Evolutionary conservation across 2,329 filamentous ascomycete species (phyloP), one percentile per base, ranked within the genome.

Genomic region (Rhinocladiella mackenziei): DNA sequence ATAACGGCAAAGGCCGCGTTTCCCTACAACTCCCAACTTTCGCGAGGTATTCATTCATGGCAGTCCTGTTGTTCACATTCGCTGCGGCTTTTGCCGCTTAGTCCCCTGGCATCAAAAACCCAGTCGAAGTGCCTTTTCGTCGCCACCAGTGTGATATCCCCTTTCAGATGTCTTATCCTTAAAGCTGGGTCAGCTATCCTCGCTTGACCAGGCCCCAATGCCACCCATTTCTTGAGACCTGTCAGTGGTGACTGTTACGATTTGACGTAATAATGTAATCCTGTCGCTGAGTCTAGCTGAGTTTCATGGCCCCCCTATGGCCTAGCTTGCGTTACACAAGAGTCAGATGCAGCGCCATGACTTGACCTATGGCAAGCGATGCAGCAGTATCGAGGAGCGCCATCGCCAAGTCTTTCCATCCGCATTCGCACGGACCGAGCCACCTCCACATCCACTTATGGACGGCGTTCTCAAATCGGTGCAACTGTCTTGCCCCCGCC

Each of bases 401-500:
- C n/a, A n/a, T n/a, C n/a, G n/a, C n/a, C n/a, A n/a, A n/a, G n/a
- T n/a, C n/a, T n/a, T n/a, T n/a, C n/a, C n/a, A n/a, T n/a, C n/a
- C n/a, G n/a, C n/a, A n/a, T n/a, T n/a, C n/a, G n/a, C n/a, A n/a
- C n/a, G n/a, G n/a, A n/a, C n/a, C n/a, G n/a, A n/a, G n/a, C 7
- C 23, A 13, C 22, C 28, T 26, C 35, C 22, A 13, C 23, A 25
- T 29, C 23, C 31, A 19, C 25, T 34, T 9, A 22, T 36, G 23
- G 30, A 19, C 31, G 18, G 26, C 18, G 25, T 41, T 39, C 23
- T 28, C 11, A 35, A n/a, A 32, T 14, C 5, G 20, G 23, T 13
- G 36, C 31, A 32, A 43, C n/a, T 15, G 33, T 23, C 39, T 50
- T 48, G 29, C 46, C 50, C 17, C 50, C 50, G 28, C 46, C 43